These are phyloP conservation scores for Aspergillus leporis DNA, from an alignment of 495 filamentous ascomycete genomes.

Conservation along the genomic window DNA sequence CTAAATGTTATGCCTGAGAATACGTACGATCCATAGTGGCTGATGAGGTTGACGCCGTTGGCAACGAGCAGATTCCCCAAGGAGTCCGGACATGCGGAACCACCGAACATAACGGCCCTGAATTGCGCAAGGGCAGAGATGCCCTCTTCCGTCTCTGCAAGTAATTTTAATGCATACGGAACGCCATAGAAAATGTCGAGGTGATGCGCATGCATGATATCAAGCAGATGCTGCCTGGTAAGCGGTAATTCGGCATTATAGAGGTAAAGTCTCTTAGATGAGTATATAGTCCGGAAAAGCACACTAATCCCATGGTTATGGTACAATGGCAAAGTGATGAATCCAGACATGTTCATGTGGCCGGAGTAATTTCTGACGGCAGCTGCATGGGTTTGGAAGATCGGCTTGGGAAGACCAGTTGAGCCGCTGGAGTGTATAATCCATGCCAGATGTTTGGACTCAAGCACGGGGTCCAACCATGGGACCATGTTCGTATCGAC, in stretches of 20 bases:
- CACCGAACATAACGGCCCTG: conserved; percentile 51
- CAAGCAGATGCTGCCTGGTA: conserved; percentile 51
- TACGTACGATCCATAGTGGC: conserved; percentile 54
- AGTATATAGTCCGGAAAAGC: conserved; percentile 47
- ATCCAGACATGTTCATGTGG: conserved; percentile 35
- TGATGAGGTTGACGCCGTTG: conserved; percentile 55
- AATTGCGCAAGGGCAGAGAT: conserved; percentile 43
- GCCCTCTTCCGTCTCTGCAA: conserved; percentile 51
- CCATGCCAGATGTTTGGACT: conserved; percentile 40
- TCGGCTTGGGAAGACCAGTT: conserved; percentile 60
- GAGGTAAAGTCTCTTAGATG: conserved; percentile 45
- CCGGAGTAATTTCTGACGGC: conserved; percentile 34
- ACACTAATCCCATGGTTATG: conserved; percentile 51
- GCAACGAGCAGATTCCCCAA: conserved; percentile 55
- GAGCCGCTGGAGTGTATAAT: conserved; percentile 61
- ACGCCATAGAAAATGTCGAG: conserved; percentile 56
- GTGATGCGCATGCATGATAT: conserved; percentile 44
- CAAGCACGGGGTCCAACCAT: conserved; percentile 20
- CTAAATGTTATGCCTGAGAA: not conserved
- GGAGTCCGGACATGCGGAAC: conserved; percentile 56
- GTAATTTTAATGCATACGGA: conserved; percentile 55
- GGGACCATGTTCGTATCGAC: conserved; percentile 22
- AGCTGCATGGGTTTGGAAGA: conserved; percentile 38
- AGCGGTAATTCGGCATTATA: conserved; percentile 52
- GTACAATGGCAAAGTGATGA: conserved; percentile 55